Conservation (phyloP, 2,329 filamentous ascomycete genomes). For the Pseudogymnoascus sp. region DNA sequence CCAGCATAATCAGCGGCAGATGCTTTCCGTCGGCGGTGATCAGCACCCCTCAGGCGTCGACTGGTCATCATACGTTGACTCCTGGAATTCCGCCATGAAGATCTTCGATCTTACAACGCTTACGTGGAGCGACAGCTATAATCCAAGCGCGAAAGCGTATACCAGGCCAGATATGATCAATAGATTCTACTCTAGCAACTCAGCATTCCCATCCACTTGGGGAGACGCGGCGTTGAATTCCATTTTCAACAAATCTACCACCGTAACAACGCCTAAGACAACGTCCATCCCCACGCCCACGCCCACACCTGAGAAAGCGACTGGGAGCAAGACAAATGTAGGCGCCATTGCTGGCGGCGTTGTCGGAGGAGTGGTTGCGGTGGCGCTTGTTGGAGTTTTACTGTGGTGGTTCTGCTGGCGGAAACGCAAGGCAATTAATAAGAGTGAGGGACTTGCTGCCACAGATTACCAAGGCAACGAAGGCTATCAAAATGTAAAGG, state of each 20-base stretch:
- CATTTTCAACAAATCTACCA: background rate
- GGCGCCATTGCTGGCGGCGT: slow-evolving; percentile 90
- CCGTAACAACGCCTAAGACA: background rate
- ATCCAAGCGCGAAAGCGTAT: slow-evolving; percentile 12
- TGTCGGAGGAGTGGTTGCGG: slow-evolving; percentile 68
- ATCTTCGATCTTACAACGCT: background rate
- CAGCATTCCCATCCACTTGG: background rate
- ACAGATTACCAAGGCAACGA: background rate
- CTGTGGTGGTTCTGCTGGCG: slow-evolving; percentile 69
- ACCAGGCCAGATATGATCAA: slow-evolving; percentile 13
- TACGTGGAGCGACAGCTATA: background rate
- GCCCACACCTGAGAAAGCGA: background rate
- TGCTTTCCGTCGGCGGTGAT: slow-evolving; percentile 1
- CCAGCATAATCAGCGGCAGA: background rate
- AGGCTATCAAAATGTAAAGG: background rate
- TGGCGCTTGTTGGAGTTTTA: slow-evolving; percentile 68
- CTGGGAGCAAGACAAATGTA: slow-evolving; percentile 43
- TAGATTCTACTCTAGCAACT: slow-evolving; percentile 11
- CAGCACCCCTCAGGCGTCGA: background rate
- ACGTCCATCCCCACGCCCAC: background rate
- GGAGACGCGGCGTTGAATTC: background rate
- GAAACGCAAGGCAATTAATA: background rate
- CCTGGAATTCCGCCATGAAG: slow-evolving; percentile 11
- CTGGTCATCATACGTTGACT: slow-evolving; percentile 9
- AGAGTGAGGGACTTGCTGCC: background rate